Base-by-base conservation (phyloP, 1,284 basidiomycete species). In the Earliella scabrosa region DNA sequence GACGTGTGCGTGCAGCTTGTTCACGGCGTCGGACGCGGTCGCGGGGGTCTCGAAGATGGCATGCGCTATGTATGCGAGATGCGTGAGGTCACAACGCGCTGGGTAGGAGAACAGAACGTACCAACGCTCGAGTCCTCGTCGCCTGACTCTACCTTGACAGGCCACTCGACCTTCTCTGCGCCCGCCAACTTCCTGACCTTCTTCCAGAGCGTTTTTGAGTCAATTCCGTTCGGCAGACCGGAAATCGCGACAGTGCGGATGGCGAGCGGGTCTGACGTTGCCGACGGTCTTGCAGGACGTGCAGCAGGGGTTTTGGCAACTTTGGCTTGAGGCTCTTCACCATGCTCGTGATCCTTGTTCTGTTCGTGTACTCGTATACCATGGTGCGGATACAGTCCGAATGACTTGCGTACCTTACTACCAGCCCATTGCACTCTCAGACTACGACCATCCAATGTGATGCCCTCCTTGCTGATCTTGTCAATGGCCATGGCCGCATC, bases 1-100 rank as follows among this genome's bases (percentile, higher is more conserved):
- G 38, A 95, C 88, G 70, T 97, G 95, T 0, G 93, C 93, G 69
- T 99, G 94, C 1, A 99, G 84, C 74, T 94, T 95, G 55, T 75
- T 77, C 27, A 93, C 83, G 1, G 91, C 91, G 20, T 87, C 85
- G 47, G 83, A 79, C 0, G 95, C 94, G 52, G 85, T 77, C 4
- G 80, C 78, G 9, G 95, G 87, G 0, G 84, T 87, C 1, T 81
- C 75, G 72, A 97, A 97, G 27, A 95, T 67, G 39, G 92, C 85
- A 64, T 93, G 81, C 3, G 95, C 95, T 85, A 56, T 21, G 47
- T 64, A 66, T 16, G 60, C 59, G 32, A 32, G 39, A 21, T 23
- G 45, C 32, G 2, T 40, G 36, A 45, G 4, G n/a, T 1, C 2
- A 26, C 18, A 4, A 23, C 9, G 10, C 36, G 14, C 46, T 31